Conservation (phyloP, 371 early-diverging fungal genomes). For the Rhizomucor miehei region DNA sequence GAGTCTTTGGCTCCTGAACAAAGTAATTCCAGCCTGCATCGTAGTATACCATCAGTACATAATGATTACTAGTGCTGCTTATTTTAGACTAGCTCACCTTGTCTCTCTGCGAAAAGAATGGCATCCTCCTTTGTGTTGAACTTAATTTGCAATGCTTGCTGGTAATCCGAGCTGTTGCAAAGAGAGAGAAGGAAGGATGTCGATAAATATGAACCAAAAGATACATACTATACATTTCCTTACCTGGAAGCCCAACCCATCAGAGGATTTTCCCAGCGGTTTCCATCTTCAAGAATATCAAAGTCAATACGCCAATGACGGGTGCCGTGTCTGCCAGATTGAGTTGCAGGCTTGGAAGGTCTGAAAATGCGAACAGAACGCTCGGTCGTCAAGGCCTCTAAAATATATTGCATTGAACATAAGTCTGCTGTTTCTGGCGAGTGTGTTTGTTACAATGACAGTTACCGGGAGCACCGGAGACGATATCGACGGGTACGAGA, state of each 20-base stretch:
- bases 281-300: slow-evolving; percentile 72
- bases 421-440: neutral
- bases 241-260: slow-evolving; percentile 95
- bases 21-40: slow-evolving; percentile 74
- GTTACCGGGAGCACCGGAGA: slow-evolving; percentile 52
- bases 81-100: slow-evolving; percentile 52
- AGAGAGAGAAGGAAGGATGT: neutral
- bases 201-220: neutral
- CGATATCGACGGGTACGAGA: slow-evolving; percentile 24
- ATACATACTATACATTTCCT: neutral
- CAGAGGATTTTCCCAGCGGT: slow-evolving; percentile 90
- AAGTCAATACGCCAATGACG: slow-evolving; percentile 82
- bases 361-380: slow-evolving; percentile 86
- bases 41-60: no score
- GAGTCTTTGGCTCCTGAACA: slow-evolving; percentile 83
- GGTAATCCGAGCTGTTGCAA: slow-evolving; percentile 72
- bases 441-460: neutral
- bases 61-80: no score
- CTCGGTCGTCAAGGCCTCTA: slow-evolving; percentile 49
- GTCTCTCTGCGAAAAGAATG: slow-evolving; percentile 88
- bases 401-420: neutral
- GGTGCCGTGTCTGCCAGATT: slow-evolving; percentile 77
- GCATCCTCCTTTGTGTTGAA: slow-evolving; percentile 89
- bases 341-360: slow-evolving; percentile 84
- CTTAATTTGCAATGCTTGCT: slow-evolving; percentile 83